Conservation (phyloP, 345 rosid genomes). For the Syzygium aqueum region DNA sequence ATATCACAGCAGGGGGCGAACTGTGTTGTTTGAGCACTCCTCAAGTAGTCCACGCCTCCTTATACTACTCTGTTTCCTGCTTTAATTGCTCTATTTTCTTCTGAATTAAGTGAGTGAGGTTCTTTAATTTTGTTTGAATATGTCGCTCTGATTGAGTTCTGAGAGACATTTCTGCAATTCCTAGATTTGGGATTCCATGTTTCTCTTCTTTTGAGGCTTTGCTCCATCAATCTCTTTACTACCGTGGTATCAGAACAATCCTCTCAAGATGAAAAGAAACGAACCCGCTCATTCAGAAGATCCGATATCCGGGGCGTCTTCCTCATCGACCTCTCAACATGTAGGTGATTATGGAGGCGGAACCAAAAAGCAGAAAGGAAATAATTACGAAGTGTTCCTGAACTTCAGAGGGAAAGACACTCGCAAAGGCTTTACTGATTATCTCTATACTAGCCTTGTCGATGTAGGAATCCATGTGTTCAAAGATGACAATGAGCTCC, state of each 20-base stretch:
- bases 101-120: not conserved
- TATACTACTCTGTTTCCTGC: not conserved
- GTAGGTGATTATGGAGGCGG: not conserved
- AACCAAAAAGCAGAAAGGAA: not conserved
- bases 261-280: not conserved
- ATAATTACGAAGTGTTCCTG: not conserved
- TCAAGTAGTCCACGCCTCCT: not conserved
- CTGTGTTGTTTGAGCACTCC: not conserved
- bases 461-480: not conserved
- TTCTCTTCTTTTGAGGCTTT: not conserved
- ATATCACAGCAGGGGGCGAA: not conserved
- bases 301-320: not conserved
- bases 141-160: not conserved
- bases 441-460: not conserved
- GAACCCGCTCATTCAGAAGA: not conserved
- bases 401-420: not conserved
- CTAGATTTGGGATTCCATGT: no score
- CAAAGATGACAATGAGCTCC: not conserved
- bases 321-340: not conserved
- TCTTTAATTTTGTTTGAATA: not conserved
- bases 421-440: not conserved
- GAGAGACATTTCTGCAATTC: not conserved
- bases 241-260: not conserved
- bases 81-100: not conserved
- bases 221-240: not conserved